Conservation (phyloP, 345 rosid species). For the Arabidopsis arenosa region DNA sequence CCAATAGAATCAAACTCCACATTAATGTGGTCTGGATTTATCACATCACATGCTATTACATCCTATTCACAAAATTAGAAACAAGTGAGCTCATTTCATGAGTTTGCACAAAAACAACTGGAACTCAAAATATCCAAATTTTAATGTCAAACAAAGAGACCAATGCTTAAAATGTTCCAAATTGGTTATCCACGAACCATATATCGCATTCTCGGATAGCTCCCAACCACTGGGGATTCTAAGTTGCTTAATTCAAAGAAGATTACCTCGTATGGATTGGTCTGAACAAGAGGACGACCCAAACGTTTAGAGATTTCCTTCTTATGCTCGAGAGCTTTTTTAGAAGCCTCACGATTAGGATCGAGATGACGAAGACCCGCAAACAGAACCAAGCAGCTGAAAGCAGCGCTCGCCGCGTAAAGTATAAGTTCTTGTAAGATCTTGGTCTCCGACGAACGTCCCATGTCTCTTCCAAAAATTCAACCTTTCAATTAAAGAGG, state of each 20-base stretch:
- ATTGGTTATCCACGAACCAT: not conserved
- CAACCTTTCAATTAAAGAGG: slow-evolving; percentile 14
- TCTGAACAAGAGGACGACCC: slow-evolving; percentile 87
- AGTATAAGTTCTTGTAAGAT: slow-evolving; percentile 77
- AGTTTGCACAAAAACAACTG: not conserved
- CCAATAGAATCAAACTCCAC: slow-evolving; percentile 94
- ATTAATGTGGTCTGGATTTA: slow-evolving; percentile 91
- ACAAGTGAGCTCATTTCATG: slow-evolving; percentile 13
- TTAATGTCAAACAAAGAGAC: slow-evolving; percentile 8
- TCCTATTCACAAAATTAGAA: slow-evolving; percentile 58
- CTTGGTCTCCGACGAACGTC: slow-evolving; percentile 71
- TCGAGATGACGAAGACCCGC: slow-evolving; percentile 88
- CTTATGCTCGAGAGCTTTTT: slow-evolving; percentile 90
- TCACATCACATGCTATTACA: slow-evolving; percentile 95
- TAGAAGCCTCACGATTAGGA: slow-evolving; percentile 91
- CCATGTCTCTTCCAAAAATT: slow-evolving; percentile 46
- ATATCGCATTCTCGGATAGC: not conserved
- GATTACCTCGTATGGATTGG: slow-evolving; percentile 87
- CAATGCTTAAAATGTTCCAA: not conserved
- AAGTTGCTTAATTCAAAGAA: not conserved
- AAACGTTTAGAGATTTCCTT: slow-evolving; percentile 89
- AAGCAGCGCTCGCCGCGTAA: slow-evolving; percentile 97
- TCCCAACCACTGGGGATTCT: not conserved
- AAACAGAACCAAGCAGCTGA: slow-evolving; percentile 84
- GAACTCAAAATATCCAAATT: not conserved